Base-by-base conservation (phyloP, 2,329 filamentous ascomycete genomes). In the Pseudonectria foliicola region DNA sequence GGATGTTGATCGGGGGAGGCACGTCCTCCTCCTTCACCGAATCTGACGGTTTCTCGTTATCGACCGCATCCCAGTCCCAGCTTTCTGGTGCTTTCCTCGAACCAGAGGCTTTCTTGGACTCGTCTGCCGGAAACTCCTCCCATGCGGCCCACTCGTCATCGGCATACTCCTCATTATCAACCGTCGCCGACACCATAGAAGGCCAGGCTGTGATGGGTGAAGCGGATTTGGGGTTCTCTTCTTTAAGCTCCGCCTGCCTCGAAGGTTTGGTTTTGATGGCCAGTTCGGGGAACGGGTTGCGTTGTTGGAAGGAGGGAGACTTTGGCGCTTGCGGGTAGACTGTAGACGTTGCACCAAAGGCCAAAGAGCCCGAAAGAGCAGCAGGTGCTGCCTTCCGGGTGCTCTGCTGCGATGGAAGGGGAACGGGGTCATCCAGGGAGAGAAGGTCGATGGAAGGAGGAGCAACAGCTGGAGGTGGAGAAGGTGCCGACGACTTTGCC, bases 1-100 rank as follows among this genome's bases (percentile, higher is more conserved):
- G 90, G 7, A 95, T 79, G 53, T 95, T 95, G 13, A 80, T 86
- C 5, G 88, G 88, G 6, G 86, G 83, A 15, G 69, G 63, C 26
- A 57, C 54, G 37, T 66, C 57, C n/a, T 42, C 44, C 11, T 15
- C 10, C 5, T 39, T 33, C 10, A 37, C 36, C 7, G 43, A 34
- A 16, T 53, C 40, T 33, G 53, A 31, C 4, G 49, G 40, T 28
- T 57, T 38, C 16, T 49, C 46, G 10, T 46, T 45, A 27, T 66
- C 64, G 27, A 59, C 61, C 2, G 64, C 53, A 23, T 70, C 65
- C 72, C 73, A 75, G 30, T 67, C 64, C 72, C 73, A 77, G 28
- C 57, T 56, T 7, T 54, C 53, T 6, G 51, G 37, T 5, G 44
- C 27, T 10, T 44, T 49, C 12, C 40, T 34, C 11, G 40, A 40